These are phyloP conservation scores for Chaetomiaceae sp. DNA, from an alignment of 2,329 filamentous ascomycete species.

Conservation along the genomic window DNA sequence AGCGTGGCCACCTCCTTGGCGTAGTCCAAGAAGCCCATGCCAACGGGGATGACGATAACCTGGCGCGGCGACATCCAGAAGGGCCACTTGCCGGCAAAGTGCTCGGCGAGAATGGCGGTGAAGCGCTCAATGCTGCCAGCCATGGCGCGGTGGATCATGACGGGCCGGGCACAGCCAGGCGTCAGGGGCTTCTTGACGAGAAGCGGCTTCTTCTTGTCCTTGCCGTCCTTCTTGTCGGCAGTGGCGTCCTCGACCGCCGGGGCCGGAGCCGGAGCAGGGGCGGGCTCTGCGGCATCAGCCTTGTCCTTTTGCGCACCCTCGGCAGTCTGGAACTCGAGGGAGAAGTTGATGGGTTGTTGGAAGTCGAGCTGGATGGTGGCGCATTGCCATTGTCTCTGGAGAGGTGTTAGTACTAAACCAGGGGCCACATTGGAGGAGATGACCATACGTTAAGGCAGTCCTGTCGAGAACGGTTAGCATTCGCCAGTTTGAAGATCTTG, in stretches of 20 bases:
- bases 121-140: slow-evolving; percentile 59
- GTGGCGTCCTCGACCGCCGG: slow-evolving; percentile 25
- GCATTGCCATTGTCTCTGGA: slow-evolving; percentile 59
- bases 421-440: background rate
- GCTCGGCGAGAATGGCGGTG: slow-evolving; percentile 74
- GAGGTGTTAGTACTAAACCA: background rate
- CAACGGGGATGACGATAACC: slow-evolving; percentile 72
- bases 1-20: slow-evolving; percentile 67
- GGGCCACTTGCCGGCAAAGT: slow-evolving; percentile 83
- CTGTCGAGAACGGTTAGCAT: slow-evolving; percentile 4
- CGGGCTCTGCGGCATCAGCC: slow-evolving; percentile 24
- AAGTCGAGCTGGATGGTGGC: slow-evolving; percentile 95
- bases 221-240: slow-evolving; percentile 31
- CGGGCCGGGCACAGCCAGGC: slow-evolving; percentile 69
- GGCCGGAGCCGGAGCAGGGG: slow-evolving; percentile 16
- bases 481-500: background rate
- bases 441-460: slow-evolving; percentile 25
- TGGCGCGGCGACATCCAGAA: slow-evolving; percentile 86
- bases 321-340: slow-evolving; percentile 77
- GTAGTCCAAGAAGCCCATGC: slow-evolving; percentile 66
- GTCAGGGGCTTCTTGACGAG: slow-evolving; percentile 49
- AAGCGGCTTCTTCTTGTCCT: slow-evolving; percentile 38
- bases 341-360: slow-evolving; percentile 79
- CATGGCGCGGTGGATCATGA: slow-evolving; percentile 87
- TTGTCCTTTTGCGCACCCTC: slow-evolving; percentile 45